Conservation (phyloP, 768 basidiomycete species). For the Auricularia heimuer region DNA sequence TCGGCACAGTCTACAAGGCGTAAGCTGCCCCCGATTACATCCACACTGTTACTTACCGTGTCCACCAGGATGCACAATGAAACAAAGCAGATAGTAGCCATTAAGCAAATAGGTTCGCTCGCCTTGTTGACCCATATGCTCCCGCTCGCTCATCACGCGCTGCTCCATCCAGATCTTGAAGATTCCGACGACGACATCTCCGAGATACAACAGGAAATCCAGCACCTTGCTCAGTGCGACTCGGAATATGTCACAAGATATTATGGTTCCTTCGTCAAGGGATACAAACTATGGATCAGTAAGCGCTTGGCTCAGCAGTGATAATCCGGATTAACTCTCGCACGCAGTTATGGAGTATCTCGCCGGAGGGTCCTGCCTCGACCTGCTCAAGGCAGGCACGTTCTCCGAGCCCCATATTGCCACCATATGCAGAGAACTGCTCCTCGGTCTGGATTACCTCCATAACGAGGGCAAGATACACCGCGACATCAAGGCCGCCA, state of each 20-base stretch:
- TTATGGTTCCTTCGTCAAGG: constrained; percentile 92
- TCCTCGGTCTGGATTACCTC: constrained; percentile 91
- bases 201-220: constrained; percentile 98
- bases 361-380: constrained; percentile 96
- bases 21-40: constrained; percentile 15
- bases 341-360: constrained; percentile 86
- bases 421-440: constrained; percentile 84
- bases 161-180: constrained; percentile 63
- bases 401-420: constrained; percentile 94
- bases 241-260: constrained; percentile 95
- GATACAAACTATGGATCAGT: constrained; percentile 94
- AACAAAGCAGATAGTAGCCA: constrained; percentile 88
- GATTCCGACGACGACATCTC: constrained; percentile 98
- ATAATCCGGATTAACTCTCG: neutral
- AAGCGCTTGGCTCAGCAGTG: constrained; percentile 4
- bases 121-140: constrained; percentile 5
- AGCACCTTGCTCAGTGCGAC: constrained; percentile 89
- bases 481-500: constrained; percentile 98
- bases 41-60: constrained; percentile 3
- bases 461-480: constrained; percentile 94
- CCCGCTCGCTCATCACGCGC: constrained; percentile 6
- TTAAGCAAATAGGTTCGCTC: constrained; percentile 89
- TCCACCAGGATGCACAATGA: constrained; percentile 65
- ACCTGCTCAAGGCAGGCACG: constrained; percentile 82
- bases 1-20: constrained; percentile 96